phyloP scores from a whole-genome alignment of 1,284 basidiomycete genomes.

The Xerocomus amazonicus region DNA sequence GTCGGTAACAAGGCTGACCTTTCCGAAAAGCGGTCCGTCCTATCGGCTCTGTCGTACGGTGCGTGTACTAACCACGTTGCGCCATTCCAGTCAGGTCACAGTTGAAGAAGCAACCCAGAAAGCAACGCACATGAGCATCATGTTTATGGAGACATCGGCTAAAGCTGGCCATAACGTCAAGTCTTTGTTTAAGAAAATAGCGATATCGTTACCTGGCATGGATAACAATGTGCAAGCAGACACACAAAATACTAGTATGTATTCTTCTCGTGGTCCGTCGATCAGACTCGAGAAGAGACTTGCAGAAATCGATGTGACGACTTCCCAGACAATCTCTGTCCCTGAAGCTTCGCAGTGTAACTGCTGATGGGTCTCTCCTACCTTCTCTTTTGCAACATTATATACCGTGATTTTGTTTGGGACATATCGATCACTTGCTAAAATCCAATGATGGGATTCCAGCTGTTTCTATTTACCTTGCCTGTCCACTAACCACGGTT shows the following conservation, averaged over 20 bases:
- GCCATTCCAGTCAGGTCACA: conserved; percentile 83
- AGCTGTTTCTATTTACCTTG: conserved; percentile 8
- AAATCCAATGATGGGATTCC: conserved; percentile 7
- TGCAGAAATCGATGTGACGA: conserved; percentile 79
- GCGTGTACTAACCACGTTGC: conserved; percentile 6
- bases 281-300: conserved; percentile 6
- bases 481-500: conserved; percentile 68
- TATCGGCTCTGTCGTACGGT: conserved; percentile 10
- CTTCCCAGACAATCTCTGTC: conserved; percentile 56
- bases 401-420: conserved; percentile 31
- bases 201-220: conserved; percentile 95
- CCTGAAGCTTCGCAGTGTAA: conserved; percentile 77
- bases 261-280: neutral
- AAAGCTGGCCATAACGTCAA: conserved; percentile 99
- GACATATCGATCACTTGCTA: conserved; percentile 14
- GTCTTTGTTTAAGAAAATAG: conserved; percentile 98
- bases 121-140: conserved; percentile 89
- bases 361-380: conserved; percentile 46
- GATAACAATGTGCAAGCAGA: conserved; percentile 77
- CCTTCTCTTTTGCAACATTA: conserved; percentile 16
- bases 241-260: conserved; percentile 69
- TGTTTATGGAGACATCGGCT: conserved; percentile 99
- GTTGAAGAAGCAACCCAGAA: conserved; percentile 95
- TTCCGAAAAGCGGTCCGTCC: conserved; percentile 78
- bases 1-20: conserved; percentile 99